Percentiles rank a stretch among this genome's conserved stretches.
Evolutionary conservation across 2,329 filamentous ascomycete species (phyloP).

Genomic region (Fusarium nisikadoi): DNA sequence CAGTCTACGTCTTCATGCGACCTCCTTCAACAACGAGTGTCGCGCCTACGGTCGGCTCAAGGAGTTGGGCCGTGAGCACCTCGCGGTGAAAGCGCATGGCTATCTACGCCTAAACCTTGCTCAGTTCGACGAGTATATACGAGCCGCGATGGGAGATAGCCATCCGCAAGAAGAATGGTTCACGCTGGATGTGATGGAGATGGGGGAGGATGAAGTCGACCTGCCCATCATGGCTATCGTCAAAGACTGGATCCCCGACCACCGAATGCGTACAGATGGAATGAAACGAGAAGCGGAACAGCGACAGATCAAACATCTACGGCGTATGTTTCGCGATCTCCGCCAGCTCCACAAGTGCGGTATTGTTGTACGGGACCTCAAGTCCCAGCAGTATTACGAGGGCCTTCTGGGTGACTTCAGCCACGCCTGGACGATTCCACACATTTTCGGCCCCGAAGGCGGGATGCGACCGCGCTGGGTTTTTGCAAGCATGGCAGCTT

Average conservation of each 20-base stretch:
- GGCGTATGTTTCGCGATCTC: slow-evolving; percentile 5
- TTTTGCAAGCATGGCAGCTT: slow-evolving; percentile 24
- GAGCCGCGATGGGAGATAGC: no score
- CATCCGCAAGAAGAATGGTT: no score
- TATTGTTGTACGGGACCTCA: slow-evolving; percentile 17
- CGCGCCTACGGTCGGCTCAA: slow-evolving; percentile 24
- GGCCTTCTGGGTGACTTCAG: slow-evolving; percentile 6
- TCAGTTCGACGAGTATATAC: neutral
- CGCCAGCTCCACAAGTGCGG: slow-evolving; percentile 12
- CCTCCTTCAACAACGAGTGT: slow-evolving; percentile 22
- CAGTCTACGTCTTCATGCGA: neutral
- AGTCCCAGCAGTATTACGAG: neutral
- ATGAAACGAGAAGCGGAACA: neutral
- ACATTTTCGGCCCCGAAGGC: neutral
- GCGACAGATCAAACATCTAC: neutral
- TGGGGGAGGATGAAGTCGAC: neutral
- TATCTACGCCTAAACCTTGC: neutral
- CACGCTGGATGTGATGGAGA: neutral
- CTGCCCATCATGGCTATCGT: slow-evolving; percentile 21
- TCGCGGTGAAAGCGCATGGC: slow-evolving; percentile 9
- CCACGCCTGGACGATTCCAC: slow-evolving; percentile 24
- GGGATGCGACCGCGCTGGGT: neutral
- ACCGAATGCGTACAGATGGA: neutral
- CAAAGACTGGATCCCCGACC: slow-evolving; percentile 15
- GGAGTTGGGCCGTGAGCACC: slow-evolving; percentile 4